Conservation (phyloP, 2,329 filamentous ascomycete genomes). For the Colletotrichum sp. region DNA sequence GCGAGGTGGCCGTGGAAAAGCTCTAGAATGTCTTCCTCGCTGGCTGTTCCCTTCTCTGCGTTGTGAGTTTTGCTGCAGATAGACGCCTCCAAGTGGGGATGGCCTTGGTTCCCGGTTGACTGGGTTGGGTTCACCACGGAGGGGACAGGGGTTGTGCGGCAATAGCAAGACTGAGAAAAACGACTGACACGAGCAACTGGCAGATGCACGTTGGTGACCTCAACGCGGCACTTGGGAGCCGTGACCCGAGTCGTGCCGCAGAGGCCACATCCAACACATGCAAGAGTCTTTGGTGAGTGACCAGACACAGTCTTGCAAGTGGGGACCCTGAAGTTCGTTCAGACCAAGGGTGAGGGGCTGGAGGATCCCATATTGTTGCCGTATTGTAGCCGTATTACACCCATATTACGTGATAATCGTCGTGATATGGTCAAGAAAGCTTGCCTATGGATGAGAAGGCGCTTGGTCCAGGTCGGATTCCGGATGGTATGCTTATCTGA, state of each 20-base stretch:
- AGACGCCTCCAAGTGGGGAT: not conserved
- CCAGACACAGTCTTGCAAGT: not conserved
- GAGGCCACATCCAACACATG: not conserved
- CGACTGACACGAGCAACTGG: not conserved
- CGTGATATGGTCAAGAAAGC: not conserved
- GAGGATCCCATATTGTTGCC: not conserved
- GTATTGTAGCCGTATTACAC: not conserved
- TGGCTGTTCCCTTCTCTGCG: not conserved
- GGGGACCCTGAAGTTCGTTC: not conserved
- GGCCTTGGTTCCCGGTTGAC: not conserved
- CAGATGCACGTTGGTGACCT: not conserved
- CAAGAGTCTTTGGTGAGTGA: not conserved
- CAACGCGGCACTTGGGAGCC: not conserved
- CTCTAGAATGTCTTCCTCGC: not conserved
- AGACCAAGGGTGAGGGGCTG: not conserved
- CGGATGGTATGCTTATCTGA: not conserved
- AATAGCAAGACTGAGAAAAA: not conserved
- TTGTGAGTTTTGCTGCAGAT: not conserved
- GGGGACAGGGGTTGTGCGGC: not conserved
- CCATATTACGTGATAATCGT: not conserved
- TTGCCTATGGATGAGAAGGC: not conserved
- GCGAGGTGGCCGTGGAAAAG: not conserved
- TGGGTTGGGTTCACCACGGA: not conserved
- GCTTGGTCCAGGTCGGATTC: not conserved
- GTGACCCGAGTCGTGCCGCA: slow-evolving; percentile 6